Evolutionary conservation across 148 eudicot genomes (phyloP).

Genomic region (Amaranthus cruentus): DNA sequence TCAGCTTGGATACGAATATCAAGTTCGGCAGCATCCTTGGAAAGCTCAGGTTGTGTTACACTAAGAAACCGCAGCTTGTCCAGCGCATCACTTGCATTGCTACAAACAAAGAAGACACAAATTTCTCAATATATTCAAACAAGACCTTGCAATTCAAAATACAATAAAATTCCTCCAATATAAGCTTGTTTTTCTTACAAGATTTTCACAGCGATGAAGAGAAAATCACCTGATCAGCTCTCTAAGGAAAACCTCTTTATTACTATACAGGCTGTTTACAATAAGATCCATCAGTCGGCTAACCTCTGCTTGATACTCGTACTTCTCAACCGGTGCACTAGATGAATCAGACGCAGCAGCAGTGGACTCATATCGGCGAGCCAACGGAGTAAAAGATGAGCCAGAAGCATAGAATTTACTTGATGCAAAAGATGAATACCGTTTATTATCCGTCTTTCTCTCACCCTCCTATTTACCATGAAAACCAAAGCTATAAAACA

Average conservation of each 20-base stretch:
- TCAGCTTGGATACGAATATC: conserved; percentile 86
- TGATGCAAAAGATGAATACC: conserved; percentile 40
- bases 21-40: conserved; percentile 66
- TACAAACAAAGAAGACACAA: conserved; percentile 20
- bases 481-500: background rate
- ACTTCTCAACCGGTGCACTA: conserved; percentile 60
- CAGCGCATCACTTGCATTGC: conserved; percentile 99
- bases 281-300: conserved; percentile 99
- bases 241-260: conserved; percentile 91
- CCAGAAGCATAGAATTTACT: conserved; percentile 23
- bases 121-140: conserved; percentile 1
- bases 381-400: conserved; percentile 25
- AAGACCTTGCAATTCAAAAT: background rate
- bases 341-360: conserved; percentile 72
- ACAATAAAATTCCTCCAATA: no score
- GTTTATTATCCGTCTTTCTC: conserved; percentile 30
- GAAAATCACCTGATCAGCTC: conserved; percentile 82
- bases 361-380: conserved; percentile 59
- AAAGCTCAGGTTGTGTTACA: conserved; percentile 69
- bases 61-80: conserved; percentile 95
- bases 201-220: background rate
- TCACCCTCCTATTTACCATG: conserved; percentile 28
- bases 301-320: conserved; percentile 98
- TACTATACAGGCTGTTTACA: conserved; percentile 93
- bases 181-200: background rate